Evolutionary conservation across 2,329 filamentous ascomycete species (phyloP), one percentile per base, ranked within the genome.

Genomic region (Paraconiothyrium brasiliense): DNA sequence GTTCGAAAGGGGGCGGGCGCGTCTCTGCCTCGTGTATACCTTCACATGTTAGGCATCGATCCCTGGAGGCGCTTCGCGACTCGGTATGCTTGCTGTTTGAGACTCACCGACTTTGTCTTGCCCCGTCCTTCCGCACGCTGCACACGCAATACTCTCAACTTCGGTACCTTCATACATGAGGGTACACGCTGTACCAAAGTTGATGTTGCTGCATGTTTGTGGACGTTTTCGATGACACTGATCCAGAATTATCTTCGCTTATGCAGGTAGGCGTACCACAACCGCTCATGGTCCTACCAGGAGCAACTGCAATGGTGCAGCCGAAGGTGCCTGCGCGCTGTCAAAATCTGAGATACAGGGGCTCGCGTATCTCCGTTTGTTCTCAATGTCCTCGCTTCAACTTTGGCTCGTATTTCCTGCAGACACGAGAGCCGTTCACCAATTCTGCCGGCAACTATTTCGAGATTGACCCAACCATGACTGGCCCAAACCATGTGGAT

Each of bases 381-480:
- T 16, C 39, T 49, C 4, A 7, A 49, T 10, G 47, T 34, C 30
- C 14, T 47, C 43, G 43, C 54, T 56, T 56, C 43, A 20, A 47
- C 27, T 7, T 27, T 27, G 41, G 11, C 43, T 56, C 54, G 39
- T 51, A 39, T 57, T 30, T 30, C 37, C 20, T 30, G 47, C 55
- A 41, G 20, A 35, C 41, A 39, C 20, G 22, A 46, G 44, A n/a
- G 48, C 27, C 24, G 51, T 50, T 13, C n/a, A 52, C 43, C 52
- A 30, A 60, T 60, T 57, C 58, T 60, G 47, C 58, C 58, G 54
- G 58, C 58, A 51, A n/a, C 51, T 51, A 51, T 60, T 51, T 51
- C 52, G 32, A 56, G 52, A 46, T n/a, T 10, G 35, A 13, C 30
- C 47, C 35, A 46, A 24, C 44, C 47, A 35, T 44, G 13, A 57